phyloP scores from a whole-genome alignment of 768 basidiomycete genomes.

The Russula dissimulans region DNA sequence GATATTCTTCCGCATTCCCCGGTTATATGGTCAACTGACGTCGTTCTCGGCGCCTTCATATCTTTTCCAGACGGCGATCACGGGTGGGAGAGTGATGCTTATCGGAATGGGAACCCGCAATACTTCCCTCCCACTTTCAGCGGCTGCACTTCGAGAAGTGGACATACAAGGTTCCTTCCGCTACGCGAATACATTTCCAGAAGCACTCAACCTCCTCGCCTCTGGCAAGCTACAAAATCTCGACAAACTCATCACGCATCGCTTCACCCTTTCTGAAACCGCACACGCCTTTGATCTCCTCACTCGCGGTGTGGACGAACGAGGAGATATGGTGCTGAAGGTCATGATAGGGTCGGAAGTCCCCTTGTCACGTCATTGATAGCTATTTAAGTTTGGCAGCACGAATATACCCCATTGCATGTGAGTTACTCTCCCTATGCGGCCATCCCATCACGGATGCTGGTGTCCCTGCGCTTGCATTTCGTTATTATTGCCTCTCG shows the following conservation, averaged over 20 bases:
- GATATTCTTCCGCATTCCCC: conserved; percentile 21
- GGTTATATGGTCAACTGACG: conserved; percentile 1
- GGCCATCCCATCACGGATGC: not conserved
- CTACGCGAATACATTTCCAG: conserved; percentile 83
- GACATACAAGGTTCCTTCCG: conserved; percentile 90
- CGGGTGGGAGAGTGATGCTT: conserved; percentile 87
- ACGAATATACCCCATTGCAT: conserved; percentile 15
- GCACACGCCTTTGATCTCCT: conserved; percentile 77
- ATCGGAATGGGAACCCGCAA: conserved; percentile 93
- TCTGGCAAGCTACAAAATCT: conserved; percentile 57
- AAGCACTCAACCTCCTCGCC: conserved; percentile 62
- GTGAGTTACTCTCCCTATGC: not conserved
- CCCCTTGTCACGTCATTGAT: conserved; percentile 4
- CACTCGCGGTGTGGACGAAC: conserved; percentile 63
- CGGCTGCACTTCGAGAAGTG: conserved; percentile 80
- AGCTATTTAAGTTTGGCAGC: conserved; percentile 5
- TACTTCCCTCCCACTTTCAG: conserved; percentile 71
- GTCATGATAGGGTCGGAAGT: conserved; percentile 56
- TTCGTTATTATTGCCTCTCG: conserved; percentile 6
- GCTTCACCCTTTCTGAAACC: conserved; percentile 55
- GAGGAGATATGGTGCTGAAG: conserved; percentile 81
- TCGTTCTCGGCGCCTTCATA: conserved; percentile 13
- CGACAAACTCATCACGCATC: conserved; percentile 73
- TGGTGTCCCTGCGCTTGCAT: not conserved
- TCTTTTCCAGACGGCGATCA: conserved; percentile 52